Evolutionary conservation across 1,284 basidiomycete genomes (phyloP).

Genomic region (Apiotrichum laibachii): DNA sequence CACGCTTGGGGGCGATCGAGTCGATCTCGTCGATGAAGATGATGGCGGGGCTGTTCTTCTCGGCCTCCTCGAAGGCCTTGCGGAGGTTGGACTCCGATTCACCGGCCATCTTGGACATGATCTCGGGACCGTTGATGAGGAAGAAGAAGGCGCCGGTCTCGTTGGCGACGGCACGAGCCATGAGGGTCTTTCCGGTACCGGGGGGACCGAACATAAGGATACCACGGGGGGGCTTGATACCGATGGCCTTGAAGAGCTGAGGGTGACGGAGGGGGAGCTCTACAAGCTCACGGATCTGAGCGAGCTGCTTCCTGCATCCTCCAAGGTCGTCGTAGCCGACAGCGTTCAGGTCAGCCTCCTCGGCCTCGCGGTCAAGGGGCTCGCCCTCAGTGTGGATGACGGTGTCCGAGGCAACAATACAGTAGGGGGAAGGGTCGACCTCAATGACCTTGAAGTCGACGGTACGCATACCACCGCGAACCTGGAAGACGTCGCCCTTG

Average conservation of each 20-base stretch:
- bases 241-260: slow-evolving; percentile 98
- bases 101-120: slow-evolving; percentile 99
- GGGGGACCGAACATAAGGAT: slow-evolving; percentile 95
- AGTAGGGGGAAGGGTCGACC: slow-evolving; percentile 46
- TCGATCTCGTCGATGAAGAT: slow-evolving; percentile 98
- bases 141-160: slow-evolving; percentile 99
- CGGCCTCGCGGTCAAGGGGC: slow-evolving; percentile 97
- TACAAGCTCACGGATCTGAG: slow-evolving; percentile 97
- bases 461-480: slow-evolving; percentile 93
- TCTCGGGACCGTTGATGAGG: slow-evolving; percentile 98
- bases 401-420: slow-evolving; percentile 47
- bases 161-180: slow-evolving; percentile 98
- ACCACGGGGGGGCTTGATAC: slow-evolving; percentile 99
- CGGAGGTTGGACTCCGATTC: slow-evolving; percentile 95
- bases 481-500: slow-evolving; percentile 85
- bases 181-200: slow-evolving; percentile 95
- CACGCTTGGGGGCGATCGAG: slow-evolving; percentile 98
- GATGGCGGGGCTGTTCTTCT: slow-evolving; percentile 99
- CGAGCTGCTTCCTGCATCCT: slow-evolving; percentile 98
- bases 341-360: slow-evolving; percentile 93
- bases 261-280: slow-evolving; percentile 97
- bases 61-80: slow-evolving; percentile 98
- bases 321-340: slow-evolving; percentile 99
- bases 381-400: slow-evolving; percentile 74
- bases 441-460: slow-evolving; percentile 88